These are phyloP conservation scores for Talaromyces verruculosus DNA, from an alignment of 2,329 filamentous ascomycete species.

Conservation along the genomic window DNA sequence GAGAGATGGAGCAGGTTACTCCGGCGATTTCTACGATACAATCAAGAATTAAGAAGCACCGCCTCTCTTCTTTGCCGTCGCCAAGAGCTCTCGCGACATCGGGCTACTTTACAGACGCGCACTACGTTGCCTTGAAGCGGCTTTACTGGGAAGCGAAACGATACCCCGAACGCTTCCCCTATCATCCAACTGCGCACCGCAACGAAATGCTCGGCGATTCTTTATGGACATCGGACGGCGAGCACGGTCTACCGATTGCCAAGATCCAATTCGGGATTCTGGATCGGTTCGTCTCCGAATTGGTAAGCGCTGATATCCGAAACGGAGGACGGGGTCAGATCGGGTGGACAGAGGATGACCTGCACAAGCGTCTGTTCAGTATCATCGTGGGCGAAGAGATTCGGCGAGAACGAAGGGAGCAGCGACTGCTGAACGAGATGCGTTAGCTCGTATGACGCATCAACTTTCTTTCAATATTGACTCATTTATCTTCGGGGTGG, in stretches of 20 bases:
- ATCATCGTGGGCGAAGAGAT: slow-evolving; percentile 50
- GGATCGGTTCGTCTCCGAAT: slow-evolving; percentile 41
- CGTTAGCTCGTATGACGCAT: background rate
- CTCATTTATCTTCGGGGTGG: background rate
- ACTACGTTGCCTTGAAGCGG: slow-evolving; percentile 41
- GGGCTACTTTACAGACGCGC: slow-evolving; percentile 45
- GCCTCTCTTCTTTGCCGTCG: background rate
- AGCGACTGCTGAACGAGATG: slow-evolving; percentile 11
- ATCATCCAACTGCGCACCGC: slow-evolving; percentile 36
- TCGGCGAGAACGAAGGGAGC: slow-evolving; percentile 40
- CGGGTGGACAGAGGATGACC: slow-evolving; percentile 47
- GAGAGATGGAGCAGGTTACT: slow-evolving; percentile 5
- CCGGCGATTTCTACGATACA: background rate
- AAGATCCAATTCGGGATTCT: slow-evolving; percentile 45
- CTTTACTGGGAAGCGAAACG: slow-evolving; percentile 42
- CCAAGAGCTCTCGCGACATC: slow-evolving; percentile 33
- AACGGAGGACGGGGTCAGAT: slow-evolving; percentile 40
- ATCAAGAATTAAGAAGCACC: slow-evolving; percentile 11
- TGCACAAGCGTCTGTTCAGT: slow-evolving; percentile 47
- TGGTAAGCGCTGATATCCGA: slow-evolving; percentile 36
- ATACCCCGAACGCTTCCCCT: slow-evolving; percentile 40
- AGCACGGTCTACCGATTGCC: slow-evolving; percentile 42
- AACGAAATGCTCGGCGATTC: slow-evolving; percentile 43
- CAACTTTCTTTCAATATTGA: slow-evolving; percentile 1
- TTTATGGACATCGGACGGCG: slow-evolving; percentile 45